Evolutionary conservation across 306 rosid species (phyloP).

Genomic region (Elaeagnus macrophylla): DNA sequence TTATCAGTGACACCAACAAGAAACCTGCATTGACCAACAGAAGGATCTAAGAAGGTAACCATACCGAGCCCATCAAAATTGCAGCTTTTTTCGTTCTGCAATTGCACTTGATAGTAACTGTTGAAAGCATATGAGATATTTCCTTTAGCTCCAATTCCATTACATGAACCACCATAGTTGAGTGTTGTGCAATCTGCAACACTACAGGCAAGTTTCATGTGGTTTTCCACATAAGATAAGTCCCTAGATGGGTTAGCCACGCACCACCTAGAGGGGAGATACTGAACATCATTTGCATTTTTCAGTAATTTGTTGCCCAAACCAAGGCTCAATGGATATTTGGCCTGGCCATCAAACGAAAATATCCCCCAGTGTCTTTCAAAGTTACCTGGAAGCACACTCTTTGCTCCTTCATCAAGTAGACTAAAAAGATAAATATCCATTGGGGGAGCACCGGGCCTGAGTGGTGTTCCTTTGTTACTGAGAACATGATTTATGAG

Average conservation of each 20-base stretch:
- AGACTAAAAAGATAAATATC: conserved; percentile 75
- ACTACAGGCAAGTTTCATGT: conserved; percentile 68
- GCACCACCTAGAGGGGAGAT: conserved; percentile 93
- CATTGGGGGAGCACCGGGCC: conserved; percentile 63
- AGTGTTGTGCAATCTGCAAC: conserved; percentile 91
- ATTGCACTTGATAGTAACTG: conserved; percentile 84
- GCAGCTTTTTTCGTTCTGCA: conserved; percentile 74
- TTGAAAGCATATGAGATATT: conserved; percentile 89
- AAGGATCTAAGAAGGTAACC: conserved; percentile 78
- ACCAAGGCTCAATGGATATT: conserved; percentile 71
- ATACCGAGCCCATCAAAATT: conserved; percentile 82
- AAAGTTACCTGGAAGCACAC: conserved; percentile 74
- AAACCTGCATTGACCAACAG: conserved; percentile 73
- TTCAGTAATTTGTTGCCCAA: conserved; percentile 51
- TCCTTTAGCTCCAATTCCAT: conserved; percentile 76
- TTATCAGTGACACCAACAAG: conserved; percentile 69
- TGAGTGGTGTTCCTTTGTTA: conserved; percentile 78
- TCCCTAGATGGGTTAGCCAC: conserved; percentile 65
- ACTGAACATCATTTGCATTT: conserved; percentile 69
- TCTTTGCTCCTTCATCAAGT: conserved; percentile 86
- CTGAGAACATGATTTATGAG: conserved; percentile 54
- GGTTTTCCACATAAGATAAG: conserved; percentile 48
- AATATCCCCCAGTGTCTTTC: conserved; percentile 97
- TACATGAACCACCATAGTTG: conserved; percentile 86
- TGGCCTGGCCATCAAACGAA: conserved; percentile 89